Percentiles rank a stretch among this genome's conserved stretches.
Conservation (phyloP, 768 basidiomycete genomes). For the Dendrothele bispora region DNA sequence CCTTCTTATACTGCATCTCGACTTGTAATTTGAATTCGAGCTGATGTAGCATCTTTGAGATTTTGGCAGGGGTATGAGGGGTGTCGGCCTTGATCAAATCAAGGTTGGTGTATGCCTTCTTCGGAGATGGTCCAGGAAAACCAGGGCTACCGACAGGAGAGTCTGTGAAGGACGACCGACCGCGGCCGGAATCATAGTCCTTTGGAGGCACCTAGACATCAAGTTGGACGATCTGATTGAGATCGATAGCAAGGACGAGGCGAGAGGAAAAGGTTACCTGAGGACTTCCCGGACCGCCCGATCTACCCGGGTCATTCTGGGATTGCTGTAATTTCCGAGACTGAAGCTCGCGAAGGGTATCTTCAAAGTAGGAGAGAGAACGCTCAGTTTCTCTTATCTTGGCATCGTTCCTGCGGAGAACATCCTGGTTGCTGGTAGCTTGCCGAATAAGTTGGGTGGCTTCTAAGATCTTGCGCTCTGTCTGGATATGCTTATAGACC, state of each 20-base stretch:
- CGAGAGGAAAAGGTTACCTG: conserved; percentile 31
- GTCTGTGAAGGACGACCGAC: conserved; percentile 17
- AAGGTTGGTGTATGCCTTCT: conserved; percentile 76
- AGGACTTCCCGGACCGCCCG: conserved; percentile 42
- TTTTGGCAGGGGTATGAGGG: conserved; percentile 93
- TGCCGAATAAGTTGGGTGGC: conserved; percentile 75
- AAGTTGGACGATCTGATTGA: conserved; percentile 16
- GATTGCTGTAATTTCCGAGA: conserved; percentile 68
- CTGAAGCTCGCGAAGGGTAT: conserved; percentile 80
- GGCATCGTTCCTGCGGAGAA: conserved; percentile 75
- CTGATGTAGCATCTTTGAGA: conserved; percentile 96
- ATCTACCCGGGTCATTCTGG: conserved; percentile 58
- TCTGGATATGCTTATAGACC: conserved; percentile 86
- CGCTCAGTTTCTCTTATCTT: conserved; percentile 87
- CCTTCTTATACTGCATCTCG: conserved; percentile 96
- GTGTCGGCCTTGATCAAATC: conserved; percentile 98
- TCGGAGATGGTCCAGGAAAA: conserved; percentile 39
- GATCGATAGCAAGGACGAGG: background rate
- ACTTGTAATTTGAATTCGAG: conserved; percentile 99
- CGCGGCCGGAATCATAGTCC: conserved; percentile 41
- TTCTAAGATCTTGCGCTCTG: conserved; percentile 90
- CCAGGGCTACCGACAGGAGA: conserved; percentile 21
- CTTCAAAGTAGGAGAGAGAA: conserved; percentile 84
- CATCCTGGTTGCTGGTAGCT: conserved; percentile 87
- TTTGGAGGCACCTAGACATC: conserved; percentile 53